Evolutionary conservation across 768 basidiomycete species (phyloP).

Genomic region (Boletellus emodensis): DNA sequence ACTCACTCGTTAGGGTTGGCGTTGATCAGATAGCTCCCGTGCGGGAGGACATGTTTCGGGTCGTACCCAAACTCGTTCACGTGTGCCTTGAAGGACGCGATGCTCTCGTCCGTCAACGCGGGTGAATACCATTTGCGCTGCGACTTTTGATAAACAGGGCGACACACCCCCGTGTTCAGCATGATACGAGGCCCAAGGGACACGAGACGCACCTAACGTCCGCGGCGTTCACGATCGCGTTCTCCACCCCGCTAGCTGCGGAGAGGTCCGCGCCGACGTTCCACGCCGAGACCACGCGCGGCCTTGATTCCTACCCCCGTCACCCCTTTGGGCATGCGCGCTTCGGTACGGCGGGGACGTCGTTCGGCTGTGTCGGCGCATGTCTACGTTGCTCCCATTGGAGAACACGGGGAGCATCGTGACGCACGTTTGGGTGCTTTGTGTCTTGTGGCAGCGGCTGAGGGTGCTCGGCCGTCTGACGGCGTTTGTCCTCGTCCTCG

Average conservation of each 20-base stretch:
- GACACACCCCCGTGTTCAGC: constrained; percentile 23
- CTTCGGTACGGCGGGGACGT: background rate
- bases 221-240: constrained; percentile 68
- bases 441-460: background rate
- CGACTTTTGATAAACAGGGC: constrained; percentile 81
- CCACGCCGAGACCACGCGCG: constrained; percentile 42
- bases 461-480: background rate
- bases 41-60: constrained; percentile 62
- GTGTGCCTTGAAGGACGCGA: constrained; percentile 55
- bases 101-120: constrained; percentile 47
- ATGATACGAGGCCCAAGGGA: background rate
- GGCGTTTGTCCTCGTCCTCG: background rate
- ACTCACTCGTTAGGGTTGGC: constrained; percentile 74
- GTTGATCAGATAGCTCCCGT: constrained; percentile 84
- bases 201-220: constrained; percentile 51
- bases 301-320: constrained; percentile 15
- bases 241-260: constrained; percentile 75
- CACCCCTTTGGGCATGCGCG: constrained; percentile 4
- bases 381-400: background rate
- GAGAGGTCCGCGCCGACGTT: constrained; percentile 85
- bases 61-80: constrained; percentile 62
- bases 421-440: constrained; percentile 10
- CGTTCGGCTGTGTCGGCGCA: background rate
- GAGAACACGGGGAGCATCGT: too few species aligned
- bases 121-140: constrained; percentile 79